These are phyloP conservation scores for Fusarium concolor DNA, from an alignment of 2,329 filamentous ascomycete species.

Conservation along the genomic window DNA sequence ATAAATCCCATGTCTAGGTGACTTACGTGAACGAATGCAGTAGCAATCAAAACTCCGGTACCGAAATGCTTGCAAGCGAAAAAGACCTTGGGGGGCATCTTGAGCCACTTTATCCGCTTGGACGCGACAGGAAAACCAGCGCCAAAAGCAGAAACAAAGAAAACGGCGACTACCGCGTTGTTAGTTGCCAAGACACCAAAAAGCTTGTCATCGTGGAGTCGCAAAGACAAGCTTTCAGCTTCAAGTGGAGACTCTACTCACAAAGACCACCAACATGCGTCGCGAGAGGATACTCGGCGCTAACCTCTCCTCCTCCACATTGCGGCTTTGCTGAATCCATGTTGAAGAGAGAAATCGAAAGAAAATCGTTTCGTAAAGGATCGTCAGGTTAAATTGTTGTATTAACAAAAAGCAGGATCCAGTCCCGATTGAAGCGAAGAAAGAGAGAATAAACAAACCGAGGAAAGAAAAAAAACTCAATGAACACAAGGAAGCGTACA, in stretches of 20 bases:
- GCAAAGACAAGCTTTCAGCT: neutral
- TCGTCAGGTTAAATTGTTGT: neutral
- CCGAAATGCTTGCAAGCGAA: slow-evolving; percentile 75
- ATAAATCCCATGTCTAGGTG: no score
- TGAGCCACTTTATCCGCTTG: slow-evolving; percentile 68
- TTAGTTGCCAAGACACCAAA: neutral
- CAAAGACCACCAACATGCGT: slow-evolving; percentile 49
- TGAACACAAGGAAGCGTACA: slow-evolving; percentile 19
- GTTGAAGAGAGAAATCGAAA: neutral
- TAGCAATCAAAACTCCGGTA: slow-evolving; percentile 78
- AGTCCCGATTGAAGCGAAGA: slow-evolving; percentile 5
- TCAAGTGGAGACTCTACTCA: slow-evolving; percentile 18
- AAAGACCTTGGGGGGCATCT: slow-evolving; percentile 67
- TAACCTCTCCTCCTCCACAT: slow-evolving; percentile 37
- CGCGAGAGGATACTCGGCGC: slow-evolving; percentile 44
- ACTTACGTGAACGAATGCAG: slow-evolving; percentile 76
- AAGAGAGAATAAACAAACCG: neutral
- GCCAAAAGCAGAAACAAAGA: slow-evolving; percentile 45
- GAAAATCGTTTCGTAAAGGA: slow-evolving; percentile 5
- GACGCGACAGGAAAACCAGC: slow-evolving; percentile 65
- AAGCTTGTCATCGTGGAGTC: slow-evolving; percentile 1
- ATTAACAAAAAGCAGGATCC: slow-evolving; percentile 7
- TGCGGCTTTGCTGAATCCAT: slow-evolving; percentile 44
- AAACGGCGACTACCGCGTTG: slow-evolving; percentile 42
- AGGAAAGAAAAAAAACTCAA: neutral